Conservation (phyloP, 768 basidiomycete genomes). For the Suillus occidentalis region DNA sequence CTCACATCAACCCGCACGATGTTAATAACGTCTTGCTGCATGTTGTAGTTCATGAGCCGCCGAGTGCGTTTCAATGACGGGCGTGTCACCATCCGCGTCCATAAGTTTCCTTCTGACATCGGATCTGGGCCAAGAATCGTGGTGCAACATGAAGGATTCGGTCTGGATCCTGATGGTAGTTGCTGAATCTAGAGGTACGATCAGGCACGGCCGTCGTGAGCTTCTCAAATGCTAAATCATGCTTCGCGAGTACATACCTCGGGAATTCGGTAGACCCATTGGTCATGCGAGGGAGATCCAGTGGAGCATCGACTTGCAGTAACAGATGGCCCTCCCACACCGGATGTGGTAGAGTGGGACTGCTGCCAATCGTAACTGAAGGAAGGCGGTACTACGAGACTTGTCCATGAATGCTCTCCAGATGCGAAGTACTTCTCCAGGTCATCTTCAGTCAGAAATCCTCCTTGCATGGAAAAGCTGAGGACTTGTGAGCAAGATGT, state of each 20-base stretch:
- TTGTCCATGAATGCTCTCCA: not conserved
- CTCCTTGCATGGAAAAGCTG: not conserved
- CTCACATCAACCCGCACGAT: not conserved
- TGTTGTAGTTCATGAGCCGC: not conserved
- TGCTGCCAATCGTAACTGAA: not conserved
- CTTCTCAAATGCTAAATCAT: not conserved
- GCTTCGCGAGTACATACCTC: not conserved
- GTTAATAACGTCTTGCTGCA: conserved; percentile 2
- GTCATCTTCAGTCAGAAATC: conserved; percentile 3
- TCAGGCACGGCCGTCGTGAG: not conserved
- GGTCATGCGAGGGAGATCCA: not conserved
- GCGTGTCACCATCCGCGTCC: conserved; percentile 4
- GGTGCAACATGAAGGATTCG: not conserved
- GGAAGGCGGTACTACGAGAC: not conserved
- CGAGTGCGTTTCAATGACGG: not conserved
- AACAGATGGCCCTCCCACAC: not conserved
- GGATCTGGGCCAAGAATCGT: not conserved
- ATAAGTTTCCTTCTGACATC: conserved; percentile 3
- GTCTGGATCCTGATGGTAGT: not conserved
- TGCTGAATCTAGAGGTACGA: not conserved
- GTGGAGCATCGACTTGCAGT: not conserved
- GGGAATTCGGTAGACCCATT: not conserved
- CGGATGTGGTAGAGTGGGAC: not conserved
- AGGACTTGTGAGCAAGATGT: not conserved
- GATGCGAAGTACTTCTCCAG: not conserved